A percentile compares a stretch with the other conserved stretches of the same genome.
Evolutionary conservation across 2,329 filamentous ascomycete genomes (phyloP).

Genomic region (Fusarium kyushuense): DNA sequence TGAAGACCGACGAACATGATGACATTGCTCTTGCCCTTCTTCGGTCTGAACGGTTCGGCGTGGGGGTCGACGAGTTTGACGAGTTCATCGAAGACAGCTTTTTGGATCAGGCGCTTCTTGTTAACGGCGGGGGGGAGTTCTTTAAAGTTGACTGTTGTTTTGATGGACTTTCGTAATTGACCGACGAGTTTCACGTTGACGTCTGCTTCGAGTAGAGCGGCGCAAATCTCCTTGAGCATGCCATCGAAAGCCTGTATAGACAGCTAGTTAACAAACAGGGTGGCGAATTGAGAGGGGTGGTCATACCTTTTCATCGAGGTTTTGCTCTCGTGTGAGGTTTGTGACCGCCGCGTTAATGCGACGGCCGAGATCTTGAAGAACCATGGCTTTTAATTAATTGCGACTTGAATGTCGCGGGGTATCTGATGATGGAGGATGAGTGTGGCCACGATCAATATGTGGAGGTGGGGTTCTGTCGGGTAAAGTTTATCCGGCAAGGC

Average conservation of each 20-base stretch:
- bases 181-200: slow-evolving; percentile 96
- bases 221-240: slow-evolving; percentile 98
- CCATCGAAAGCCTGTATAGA: slow-evolving; percentile 83
- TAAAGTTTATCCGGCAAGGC: slow-evolving; percentile 29
- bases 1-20: slow-evolving; percentile 99
- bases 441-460: slow-evolving; percentile 45
- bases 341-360: slow-evolving; percentile 97
- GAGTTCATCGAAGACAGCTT: slow-evolving; percentile 96
- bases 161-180: slow-evolving; percentile 92
- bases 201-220: slow-evolving; percentile 94
- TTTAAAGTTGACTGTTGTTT: slow-evolving; percentile 91
- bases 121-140: slow-evolving; percentile 91
- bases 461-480: slow-evolving; percentile 32
- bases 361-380: slow-evolving; percentile 98
- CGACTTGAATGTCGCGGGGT: slow-evolving; percentile 44
- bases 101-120: slow-evolving; percentile 98
- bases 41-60: slow-evolving; percentile 93
- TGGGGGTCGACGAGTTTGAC: slow-evolving; percentile 96
- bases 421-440: slow-evolving; percentile 39
- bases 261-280: slow-evolving; percentile 24
- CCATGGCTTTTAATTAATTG: slow-evolving; percentile 70
- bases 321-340: slow-evolving; percentile 90
- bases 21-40: slow-evolving; percentile 95
- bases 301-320: slow-evolving; percentile 92
- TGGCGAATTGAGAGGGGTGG: slow-evolving; percentile 19